Percentiles rank a stretch among this genome's conserved stretches.
phyloP scores from a whole-genome alignment of 2,329 filamentous ascomycete species.

The Colletotrichum musae region DNA sequence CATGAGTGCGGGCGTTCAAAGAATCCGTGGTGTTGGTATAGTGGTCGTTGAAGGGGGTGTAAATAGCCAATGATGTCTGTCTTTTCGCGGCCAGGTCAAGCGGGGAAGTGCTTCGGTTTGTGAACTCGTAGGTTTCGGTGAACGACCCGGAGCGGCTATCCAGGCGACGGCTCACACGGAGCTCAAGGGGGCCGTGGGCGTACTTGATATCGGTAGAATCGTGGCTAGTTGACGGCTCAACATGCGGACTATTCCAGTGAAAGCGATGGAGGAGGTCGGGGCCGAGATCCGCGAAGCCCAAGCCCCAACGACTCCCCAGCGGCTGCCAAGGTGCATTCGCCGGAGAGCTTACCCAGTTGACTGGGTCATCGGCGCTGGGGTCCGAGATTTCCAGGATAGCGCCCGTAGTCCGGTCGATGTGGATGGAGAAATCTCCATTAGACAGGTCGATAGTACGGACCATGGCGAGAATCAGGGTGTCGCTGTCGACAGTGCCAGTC shows the following conservation, averaged over 20 bases:
- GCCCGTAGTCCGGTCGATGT: constrained; percentile 27
- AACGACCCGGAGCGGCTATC: constrained; percentile 14
- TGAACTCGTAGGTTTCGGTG: constrained; percentile 34
- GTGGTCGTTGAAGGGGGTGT: constrained; percentile 39
- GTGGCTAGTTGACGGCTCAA: constrained; percentile 9
- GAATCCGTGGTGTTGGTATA: constrained; percentile 38
- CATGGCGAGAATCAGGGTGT: constrained; percentile 5
- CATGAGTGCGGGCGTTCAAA: constrained; percentile 23
- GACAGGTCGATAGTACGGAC: constrained; percentile 28
- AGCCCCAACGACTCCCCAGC: constrained; percentile 37
- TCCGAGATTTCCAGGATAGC: constrained; percentile 33
- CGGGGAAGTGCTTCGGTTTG: constrained; percentile 14
- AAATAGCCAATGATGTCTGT: constrained; percentile 34
- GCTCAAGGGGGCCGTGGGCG: constrained; percentile 20
- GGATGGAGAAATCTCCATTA: constrained; percentile 28
- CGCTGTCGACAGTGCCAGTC: neutral
- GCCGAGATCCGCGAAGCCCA: constrained; percentile 35
- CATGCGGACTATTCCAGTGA: constrained; percentile 32
- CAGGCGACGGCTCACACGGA: constrained; percentile 23
- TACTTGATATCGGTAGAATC: constrained; percentile 9
- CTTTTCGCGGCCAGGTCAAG: constrained; percentile 23
- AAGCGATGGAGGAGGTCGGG: constrained; percentile 23
- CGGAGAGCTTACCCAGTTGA: constrained; percentile 39
- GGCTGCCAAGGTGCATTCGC: constrained; percentile 39
- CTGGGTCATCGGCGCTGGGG: neutral